Percentiles rank a stretch among this genome's conserved stretches.
Conservation (phyloP, 129 eudicot genomes). For the Ambrosia trifida region DNA sequence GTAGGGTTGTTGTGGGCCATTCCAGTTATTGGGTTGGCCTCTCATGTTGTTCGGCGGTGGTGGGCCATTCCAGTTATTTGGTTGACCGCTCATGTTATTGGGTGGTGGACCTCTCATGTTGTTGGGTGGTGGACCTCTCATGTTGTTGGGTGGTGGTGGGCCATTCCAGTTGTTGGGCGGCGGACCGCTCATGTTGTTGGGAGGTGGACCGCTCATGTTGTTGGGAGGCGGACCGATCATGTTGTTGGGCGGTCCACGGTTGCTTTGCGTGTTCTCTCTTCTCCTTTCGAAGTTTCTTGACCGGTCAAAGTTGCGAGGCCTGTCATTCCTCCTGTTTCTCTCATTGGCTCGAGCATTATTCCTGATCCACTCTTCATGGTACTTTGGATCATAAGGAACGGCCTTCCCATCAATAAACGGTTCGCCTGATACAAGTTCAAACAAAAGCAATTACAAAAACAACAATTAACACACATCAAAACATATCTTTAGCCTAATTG, state of each 20-base stretch:
- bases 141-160: not conserved
- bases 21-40: constrained; percentile 25
- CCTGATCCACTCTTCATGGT: constrained; percentile 95
- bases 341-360: constrained; percentile 83
- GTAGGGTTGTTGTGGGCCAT: not conserved
- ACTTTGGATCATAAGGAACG: constrained; percentile 96
- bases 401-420: constrained; percentile 86
- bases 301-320: constrained; percentile 84
- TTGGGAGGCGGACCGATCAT: constrained; percentile 34
- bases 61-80: constrained; percentile 15
- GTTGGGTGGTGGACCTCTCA: constrained; percentile 5
- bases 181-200: constrained; percentile 27
- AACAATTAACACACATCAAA: not conserved
- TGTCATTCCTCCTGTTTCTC: constrained; percentile 82
- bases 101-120: constrained; percentile 16
- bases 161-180: constrained; percentile 8
- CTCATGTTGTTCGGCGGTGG: constrained; percentile 29
- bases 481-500: not conserved
- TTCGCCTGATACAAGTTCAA: constrained; percentile 54
- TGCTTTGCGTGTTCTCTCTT: constrained; percentile 52
- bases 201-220: constrained; percentile 38
- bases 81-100: constrained; percentile 5
- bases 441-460: not conserved
- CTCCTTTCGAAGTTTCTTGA: constrained; percentile 78
- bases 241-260: constrained; percentile 38